These are phyloP conservation scores for Hypoxylon sp. DNA, from an alignment of 2,329 filamentous ascomycete genomes.

Conservation along the genomic window DNA sequence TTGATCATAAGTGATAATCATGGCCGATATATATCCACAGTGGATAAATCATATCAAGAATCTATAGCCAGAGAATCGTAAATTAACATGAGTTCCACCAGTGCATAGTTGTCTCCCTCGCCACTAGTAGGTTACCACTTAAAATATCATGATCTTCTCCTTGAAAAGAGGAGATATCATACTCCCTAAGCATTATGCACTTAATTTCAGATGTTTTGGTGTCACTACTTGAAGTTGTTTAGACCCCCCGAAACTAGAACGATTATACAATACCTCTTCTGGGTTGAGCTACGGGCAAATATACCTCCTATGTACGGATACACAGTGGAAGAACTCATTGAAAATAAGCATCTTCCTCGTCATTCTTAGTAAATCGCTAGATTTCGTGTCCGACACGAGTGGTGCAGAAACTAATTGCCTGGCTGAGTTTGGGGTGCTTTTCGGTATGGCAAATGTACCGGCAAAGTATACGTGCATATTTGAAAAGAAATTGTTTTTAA, in stretches of 20 bases:
- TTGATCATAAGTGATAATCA: too few relatives aligned
- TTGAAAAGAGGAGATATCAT: too few relatives aligned
- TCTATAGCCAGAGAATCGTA: background rate
- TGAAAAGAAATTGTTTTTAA: background rate
- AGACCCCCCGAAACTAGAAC: too few relatives aligned
- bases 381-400: background rate
- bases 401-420: background rate
- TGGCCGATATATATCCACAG: background rate
- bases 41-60: background rate
- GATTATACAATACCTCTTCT: background rate
- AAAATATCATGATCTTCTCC: too few relatives aligned
- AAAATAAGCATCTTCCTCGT: background rate
- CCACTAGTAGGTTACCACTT: too few relatives aligned
- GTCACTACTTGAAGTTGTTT: too few relatives aligned
- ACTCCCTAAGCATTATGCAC: too few relatives aligned
- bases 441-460: background rate
- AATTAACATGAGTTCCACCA: background rate
- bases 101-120: too few relatives aligned
- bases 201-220: too few relatives aligned
- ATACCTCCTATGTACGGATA: background rate
- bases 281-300: background rate
- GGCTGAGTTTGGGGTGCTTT: background rate
- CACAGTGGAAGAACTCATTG: background rate
- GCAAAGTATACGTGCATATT: too few relatives aligned
- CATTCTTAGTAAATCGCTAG: background rate